Percentiles rank a stretch among this genome's conserved stretches.
Conservation (phyloP, 2,329 filamentous ascomycete genomes). For the Venturia effusa region DNA sequence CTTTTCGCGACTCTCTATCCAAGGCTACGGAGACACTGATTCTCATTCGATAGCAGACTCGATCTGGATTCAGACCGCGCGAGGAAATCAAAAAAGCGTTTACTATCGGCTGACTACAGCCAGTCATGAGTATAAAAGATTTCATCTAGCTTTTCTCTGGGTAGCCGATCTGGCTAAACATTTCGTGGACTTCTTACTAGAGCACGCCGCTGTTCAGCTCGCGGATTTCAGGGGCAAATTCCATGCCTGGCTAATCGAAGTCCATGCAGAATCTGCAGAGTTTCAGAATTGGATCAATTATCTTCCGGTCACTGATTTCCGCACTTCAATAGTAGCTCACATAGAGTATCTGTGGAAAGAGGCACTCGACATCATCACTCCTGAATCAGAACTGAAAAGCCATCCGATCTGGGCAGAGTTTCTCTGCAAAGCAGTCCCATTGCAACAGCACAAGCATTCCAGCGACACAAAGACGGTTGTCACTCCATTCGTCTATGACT, state of each 20-base stretch:
- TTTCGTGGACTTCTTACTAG: constrained; percentile 53
- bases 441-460: constrained; percentile 13
- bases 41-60: constrained; percentile 41
- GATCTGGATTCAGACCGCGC: constrained; percentile 37
- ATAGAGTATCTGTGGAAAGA: constrained; percentile 57
- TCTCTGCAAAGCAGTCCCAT: constrained; percentile 11
- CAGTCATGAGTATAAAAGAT: constrained; percentile 49
- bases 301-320: constrained; percentile 47
- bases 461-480: constrained; percentile 45
- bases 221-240: constrained; percentile 49
- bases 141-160: constrained; percentile 57
- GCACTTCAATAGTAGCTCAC: constrained; percentile 48
- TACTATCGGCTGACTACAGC: constrained; percentile 57
- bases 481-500: constrained; percentile 55
- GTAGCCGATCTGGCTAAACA: constrained; percentile 61
- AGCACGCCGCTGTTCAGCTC: constrained; percentile 26
- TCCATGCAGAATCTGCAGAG: constrained; percentile 30
- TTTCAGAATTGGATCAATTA: constrained; percentile 47
- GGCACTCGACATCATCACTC: constrained; percentile 33
- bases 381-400: constrained; percentile 22
- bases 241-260: constrained; percentile 39
- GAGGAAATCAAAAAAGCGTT: constrained; percentile 25
- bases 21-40: constrained; percentile 2
- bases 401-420: constrained; percentile 29
- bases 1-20: not conserved